Evolutionary conservation across 2,329 filamentous ascomycete genomes (phyloP).

Genomic region (Botrytis aclada): DNA sequence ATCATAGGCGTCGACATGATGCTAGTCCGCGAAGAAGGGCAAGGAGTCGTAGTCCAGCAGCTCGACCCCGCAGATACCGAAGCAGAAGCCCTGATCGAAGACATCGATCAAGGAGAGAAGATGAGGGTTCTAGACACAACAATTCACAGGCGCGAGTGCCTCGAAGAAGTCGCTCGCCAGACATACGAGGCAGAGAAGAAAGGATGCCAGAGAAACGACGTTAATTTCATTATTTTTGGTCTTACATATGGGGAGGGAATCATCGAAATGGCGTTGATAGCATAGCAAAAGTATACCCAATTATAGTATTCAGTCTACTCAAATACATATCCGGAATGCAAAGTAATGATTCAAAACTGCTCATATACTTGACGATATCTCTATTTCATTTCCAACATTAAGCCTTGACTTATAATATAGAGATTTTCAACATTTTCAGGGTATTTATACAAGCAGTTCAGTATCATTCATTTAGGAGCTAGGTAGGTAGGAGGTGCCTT

Average conservation of each 20-base stretch:
- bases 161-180: constrained; percentile 28
- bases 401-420: neutral
- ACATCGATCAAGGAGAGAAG: constrained; percentile 31
- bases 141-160: constrained; percentile 16
- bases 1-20: constrained; percentile 28
- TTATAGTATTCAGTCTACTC: neutral
- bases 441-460: no score
- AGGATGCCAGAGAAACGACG: constrained; percentile 11
- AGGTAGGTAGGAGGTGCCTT: neutral
- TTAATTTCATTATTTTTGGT: neutral
- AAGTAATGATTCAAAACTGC: neutral
- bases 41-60: constrained; percentile 33
- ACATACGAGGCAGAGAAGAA: constrained; percentile 13
- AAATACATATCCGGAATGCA: neutral
- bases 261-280: constrained; percentile 2
- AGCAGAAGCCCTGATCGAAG: constrained; percentile 35
- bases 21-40: constrained; percentile 29
- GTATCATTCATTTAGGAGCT: neutral
- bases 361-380: neutral
- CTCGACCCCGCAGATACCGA: constrained; percentile 27
- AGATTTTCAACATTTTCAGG: neutral
- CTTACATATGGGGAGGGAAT: neutral
- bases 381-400: neutral
- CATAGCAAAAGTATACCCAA: neutral
- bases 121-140: constrained; percentile 20